phyloP scores from a whole-genome alignment of 2,329 filamentous ascomycete species.

The Trichophaea hybrida region DNA sequence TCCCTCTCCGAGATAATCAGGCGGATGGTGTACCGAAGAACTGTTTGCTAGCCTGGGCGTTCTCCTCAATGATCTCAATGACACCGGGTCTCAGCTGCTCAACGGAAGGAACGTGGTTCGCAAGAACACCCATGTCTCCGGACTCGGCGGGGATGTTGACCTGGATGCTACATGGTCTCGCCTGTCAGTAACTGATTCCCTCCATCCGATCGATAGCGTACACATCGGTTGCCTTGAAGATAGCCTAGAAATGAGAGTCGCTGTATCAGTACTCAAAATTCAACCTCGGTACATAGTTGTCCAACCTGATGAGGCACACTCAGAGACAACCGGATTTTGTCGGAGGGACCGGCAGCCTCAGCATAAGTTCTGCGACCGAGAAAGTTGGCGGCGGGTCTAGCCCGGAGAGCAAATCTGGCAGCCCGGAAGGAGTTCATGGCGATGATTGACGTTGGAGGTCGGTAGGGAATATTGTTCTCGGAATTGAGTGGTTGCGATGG shows the following conservation, averaged over 20 bases:
- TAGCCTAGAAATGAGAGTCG: slow-evolving; percentile 37
- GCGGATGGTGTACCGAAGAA: slow-evolving; percentile 71
- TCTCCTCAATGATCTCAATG: slow-evolving; percentile 90
- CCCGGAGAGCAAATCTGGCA: slow-evolving; percentile 66
- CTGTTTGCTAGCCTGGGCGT: slow-evolving; percentile 68
- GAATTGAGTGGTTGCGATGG: background rate
- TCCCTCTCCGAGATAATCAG: background rate
- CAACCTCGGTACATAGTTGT: slow-evolving; percentile 7
- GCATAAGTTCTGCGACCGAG: slow-evolving; percentile 76
- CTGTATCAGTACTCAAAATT: slow-evolving; percentile 24
- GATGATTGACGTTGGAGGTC: background rate
- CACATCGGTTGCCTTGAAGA: slow-evolving; percentile 59
- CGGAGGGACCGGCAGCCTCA: slow-evolving; percentile 53
- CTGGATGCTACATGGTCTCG: slow-evolving; percentile 57
- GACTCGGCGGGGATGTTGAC: slow-evolving; percentile 98
- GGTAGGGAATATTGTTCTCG: background rate
- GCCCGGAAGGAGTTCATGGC: slow-evolving; percentile 86
- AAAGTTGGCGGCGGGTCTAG: slow-evolving; percentile 56
- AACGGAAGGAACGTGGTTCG: slow-evolving; percentile 96
- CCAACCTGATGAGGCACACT: slow-evolving; percentile 88
- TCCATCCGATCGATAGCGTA: slow-evolving; percentile 40
- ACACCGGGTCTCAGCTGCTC: slow-evolving; percentile 97
- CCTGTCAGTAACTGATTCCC: slow-evolving; percentile 47
- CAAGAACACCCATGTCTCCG: slow-evolving; percentile 98
- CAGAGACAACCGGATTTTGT: slow-evolving; percentile 98